Evolutionary conservation across 73 alveolate genomes (phyloP).

Genomic region (Blepharisma stoltei): DNA sequence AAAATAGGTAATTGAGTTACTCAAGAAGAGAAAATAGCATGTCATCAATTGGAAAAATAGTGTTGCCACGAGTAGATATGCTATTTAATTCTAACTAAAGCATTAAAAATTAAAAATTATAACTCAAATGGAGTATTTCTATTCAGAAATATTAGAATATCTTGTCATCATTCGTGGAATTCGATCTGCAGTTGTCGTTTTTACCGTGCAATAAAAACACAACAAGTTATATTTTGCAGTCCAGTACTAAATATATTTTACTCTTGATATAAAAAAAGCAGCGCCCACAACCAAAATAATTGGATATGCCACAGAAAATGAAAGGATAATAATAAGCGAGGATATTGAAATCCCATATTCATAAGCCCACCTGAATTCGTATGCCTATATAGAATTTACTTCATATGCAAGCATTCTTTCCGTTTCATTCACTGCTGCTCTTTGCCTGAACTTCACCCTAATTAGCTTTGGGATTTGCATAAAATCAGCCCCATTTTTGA

Average conservation of each 20-base stretch:
- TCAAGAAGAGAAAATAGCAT: not conserved
- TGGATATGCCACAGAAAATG: conserved; percentile 22
- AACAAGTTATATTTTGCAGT: conserved; percentile 20
- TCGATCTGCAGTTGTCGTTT: conserved; percentile 5
- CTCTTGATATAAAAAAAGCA: not conserved
- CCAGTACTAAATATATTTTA: not conserved
- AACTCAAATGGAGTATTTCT: too few species aligned
- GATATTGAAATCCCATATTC: conserved; percentile 7
- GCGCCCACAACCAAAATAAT: not conserved
- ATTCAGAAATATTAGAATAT: too few species aligned
- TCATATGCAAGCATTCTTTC: conserved; percentile 15
- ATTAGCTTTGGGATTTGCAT: conserved; percentile 1
- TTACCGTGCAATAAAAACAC: conserved; percentile 25
- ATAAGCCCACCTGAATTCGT: conserved; percentile 4
- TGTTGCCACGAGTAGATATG: not conserved
- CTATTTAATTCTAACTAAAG: too few species aligned
- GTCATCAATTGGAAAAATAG: not conserved
- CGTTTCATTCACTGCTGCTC: conserved; percentile 5
- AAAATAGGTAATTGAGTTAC: conserved; percentile 1
- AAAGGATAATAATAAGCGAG: not conserved
- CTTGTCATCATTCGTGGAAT: not conserved
- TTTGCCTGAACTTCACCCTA: not conserved
- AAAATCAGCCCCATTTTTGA: conserved; percentile 7
- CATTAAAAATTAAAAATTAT: too few species aligned
- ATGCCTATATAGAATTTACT: not conserved